Evolutionary conservation across 176 grass and related monocot genomes (phyloP).

Genomic region (Raddia distichophylla): DNA sequence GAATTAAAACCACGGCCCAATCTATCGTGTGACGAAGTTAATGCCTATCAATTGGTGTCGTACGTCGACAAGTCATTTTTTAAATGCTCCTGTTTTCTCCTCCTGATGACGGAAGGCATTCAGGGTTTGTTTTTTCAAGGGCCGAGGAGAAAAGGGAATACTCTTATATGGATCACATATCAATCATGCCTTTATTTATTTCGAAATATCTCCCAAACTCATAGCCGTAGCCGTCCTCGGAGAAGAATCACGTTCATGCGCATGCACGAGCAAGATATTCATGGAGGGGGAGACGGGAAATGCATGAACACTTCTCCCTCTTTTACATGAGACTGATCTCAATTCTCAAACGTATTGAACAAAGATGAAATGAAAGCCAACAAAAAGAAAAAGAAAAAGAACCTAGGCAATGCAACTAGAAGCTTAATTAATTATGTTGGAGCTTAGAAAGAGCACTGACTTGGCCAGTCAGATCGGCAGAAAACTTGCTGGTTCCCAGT

Average conservation of each 20-base stretch:
- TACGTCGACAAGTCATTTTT: conserved; percentile 14
- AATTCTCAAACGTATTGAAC: background rate
- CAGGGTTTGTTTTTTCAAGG: background rate
- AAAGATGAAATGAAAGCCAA: background rate
- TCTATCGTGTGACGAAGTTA: conserved; percentile 32
- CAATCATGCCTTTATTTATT: background rate
- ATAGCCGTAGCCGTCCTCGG: background rate
- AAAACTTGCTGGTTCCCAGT: background rate
- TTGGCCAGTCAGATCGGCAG: background rate
- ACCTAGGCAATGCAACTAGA: background rate
- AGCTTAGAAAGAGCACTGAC: background rate
- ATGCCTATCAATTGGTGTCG: conserved; percentile 6
- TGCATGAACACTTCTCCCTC: background rate
- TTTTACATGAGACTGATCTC: background rate
- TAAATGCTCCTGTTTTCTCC: conserved; percentile 8
- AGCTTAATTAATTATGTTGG: background rate
- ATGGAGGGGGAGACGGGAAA: background rate
- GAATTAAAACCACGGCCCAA: conserved; percentile 27
- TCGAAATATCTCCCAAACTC: conserved; percentile 1
- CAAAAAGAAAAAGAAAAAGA: no score
- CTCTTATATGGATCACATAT: background rate
- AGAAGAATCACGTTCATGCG: conserved; percentile 8
- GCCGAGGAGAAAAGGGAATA: background rate
- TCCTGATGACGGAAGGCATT: background rate
- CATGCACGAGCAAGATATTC: no score